phyloP scores from a whole-genome alignment of 2,329 filamentous ascomycete species.

The Paramyrothecium roridum region DNA sequence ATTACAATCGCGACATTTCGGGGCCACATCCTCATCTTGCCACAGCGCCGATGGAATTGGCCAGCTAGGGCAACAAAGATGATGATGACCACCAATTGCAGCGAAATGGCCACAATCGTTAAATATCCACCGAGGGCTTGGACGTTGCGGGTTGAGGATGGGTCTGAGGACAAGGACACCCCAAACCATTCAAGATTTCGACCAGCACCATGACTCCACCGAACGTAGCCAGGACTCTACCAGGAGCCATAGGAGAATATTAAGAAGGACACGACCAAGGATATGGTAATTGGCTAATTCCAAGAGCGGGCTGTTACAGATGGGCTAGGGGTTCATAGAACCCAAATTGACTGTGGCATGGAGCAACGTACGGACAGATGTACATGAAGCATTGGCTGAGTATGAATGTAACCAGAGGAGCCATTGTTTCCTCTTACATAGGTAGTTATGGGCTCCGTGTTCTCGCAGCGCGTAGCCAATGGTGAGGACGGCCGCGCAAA shows the following conservation, averaged over 20 bases:
- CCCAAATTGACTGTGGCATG: neutral
- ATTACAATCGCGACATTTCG: conserved; percentile 3
- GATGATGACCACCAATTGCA: conserved; percentile 46
- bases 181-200: conserved; percentile 43
- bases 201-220: conserved; percentile 40
- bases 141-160: conserved; percentile 17
- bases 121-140: conserved; percentile 33
- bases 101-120: conserved; percentile 35
- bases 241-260: conserved; percentile 49
- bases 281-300: conserved; percentile 64
- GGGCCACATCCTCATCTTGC: neutral
- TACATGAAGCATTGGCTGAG: conserved; percentile 35
- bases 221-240: conserved; percentile 42
- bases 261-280: conserved; percentile 58
- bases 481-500: conserved; percentile 48
- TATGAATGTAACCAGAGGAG: conserved; percentile 37
- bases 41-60: conserved; percentile 40
- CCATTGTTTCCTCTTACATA: conserved; percentile 21
- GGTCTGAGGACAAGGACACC: conserved; percentile 38
- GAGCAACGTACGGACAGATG: conserved; percentile 30
- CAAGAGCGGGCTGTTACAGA: conserved; percentile 47
- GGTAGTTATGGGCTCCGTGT: conserved; percentile 46
- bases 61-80: conserved; percentile 40
- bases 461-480: conserved; percentile 51
- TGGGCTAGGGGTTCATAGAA: neutral